Conservation (phyloP, 2,329 filamentous ascomycete genomes). For the Aspergillus pseudoterreus region DNA sequence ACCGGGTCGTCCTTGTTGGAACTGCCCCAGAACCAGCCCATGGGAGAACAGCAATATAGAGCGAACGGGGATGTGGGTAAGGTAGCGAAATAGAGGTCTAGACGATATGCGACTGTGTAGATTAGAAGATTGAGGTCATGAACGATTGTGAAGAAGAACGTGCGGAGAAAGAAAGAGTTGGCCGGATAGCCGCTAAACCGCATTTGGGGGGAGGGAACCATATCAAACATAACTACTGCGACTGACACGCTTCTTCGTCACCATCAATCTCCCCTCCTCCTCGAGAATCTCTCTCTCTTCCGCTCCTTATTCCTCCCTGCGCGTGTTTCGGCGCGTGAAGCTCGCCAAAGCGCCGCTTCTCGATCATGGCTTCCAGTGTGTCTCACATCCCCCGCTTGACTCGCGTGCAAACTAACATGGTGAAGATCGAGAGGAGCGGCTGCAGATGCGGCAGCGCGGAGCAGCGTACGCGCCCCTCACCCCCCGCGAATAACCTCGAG, state of each 20-base stretch:
- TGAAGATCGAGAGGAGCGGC: slow-evolving; percentile 51
- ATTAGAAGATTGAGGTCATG: not conserved
- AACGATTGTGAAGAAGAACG: slow-evolving; percentile 1
- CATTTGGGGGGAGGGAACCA: slow-evolving; percentile 10
- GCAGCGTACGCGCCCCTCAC: slow-evolving; percentile 47
- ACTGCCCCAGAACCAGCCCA: slow-evolving; percentile 63
- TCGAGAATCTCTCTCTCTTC: not conserved
- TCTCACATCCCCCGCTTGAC: not conserved
- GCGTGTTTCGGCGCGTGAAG: slow-evolving; percentile 28
- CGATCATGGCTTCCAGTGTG: slow-evolving; percentile 39
- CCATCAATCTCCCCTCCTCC: not conserved
- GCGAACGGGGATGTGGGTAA: too few species aligned
- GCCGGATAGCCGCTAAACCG: slow-evolving; percentile 19
- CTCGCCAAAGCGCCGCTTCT: slow-evolving; percentile 27
- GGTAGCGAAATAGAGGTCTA: not conserved
- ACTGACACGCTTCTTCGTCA: not conserved
- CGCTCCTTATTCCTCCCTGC: slow-evolving; percentile 5
- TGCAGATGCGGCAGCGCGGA: slow-evolving; percentile 56
- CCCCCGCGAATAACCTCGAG: slow-evolving; percentile 18
- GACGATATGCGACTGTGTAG: not conserved
- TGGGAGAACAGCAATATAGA: not conserved
- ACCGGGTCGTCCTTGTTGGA: slow-evolving; percentile 60
- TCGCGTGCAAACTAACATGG: slow-evolving; percentile 4
- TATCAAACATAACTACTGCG: not conserved
- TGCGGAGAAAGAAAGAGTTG: slow-evolving; percentile 11